phyloP scores from a whole-genome alignment of 805 yeast species.

The Cyberlindnera japonica region DNA sequence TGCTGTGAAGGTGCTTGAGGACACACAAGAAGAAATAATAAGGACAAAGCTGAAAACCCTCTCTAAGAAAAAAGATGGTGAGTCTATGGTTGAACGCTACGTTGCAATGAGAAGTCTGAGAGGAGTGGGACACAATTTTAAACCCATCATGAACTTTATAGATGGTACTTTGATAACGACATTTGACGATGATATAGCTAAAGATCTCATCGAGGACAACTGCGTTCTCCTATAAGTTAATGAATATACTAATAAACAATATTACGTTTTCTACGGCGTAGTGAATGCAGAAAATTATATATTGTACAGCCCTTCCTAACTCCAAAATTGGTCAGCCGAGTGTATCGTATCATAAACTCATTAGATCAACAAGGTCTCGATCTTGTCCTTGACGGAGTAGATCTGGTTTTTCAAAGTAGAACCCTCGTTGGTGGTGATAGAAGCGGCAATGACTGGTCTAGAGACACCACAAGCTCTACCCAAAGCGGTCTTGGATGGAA shows the following conservation, averaged over 20 bases:
- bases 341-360: conserved; percentile 15
- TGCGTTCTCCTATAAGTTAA: conserved; percentile 7
- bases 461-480: conserved; percentile 99
- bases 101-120: conserved; percentile 6
- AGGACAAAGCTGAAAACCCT: conserved; percentile 6
- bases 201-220: conserved; percentile 6
- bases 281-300: conserved; percentile 2
- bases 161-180: conserved; percentile 20
- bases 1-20: conserved; percentile 1
- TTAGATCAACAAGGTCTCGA: conserved; percentile 93
- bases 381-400: conserved; percentile 97
- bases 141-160: conserved; percentile 10
- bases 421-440: conserved; percentile 97
- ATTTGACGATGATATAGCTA: conserved; percentile 7
- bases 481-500: conserved; percentile 96
- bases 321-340: no score
- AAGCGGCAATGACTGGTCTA: conserved; percentile 98
- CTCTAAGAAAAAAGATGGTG: conserved; percentile 2
- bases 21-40: conserved; percentile 4
- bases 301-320: background rate
- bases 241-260: background rate
- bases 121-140: background rate
- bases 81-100: conserved; percentile 5
- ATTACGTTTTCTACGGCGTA: background rate
- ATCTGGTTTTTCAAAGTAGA: conserved; percentile 96